Conservation (phyloP, 2,329 filamentous ascomycete species). For the Annulohypoxylon truncatum region DNA sequence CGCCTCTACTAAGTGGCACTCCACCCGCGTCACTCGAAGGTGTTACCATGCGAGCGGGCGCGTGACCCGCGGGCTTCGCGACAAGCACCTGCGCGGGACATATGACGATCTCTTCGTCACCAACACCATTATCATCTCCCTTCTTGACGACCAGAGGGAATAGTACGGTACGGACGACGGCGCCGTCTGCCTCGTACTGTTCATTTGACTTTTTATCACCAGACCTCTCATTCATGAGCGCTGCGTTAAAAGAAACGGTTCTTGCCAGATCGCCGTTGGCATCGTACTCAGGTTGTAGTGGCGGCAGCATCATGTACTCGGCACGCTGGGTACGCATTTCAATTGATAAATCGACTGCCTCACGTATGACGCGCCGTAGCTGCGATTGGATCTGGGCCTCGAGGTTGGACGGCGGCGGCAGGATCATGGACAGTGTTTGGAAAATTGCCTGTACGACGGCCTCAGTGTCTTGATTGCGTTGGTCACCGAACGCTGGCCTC, state of each 20-base stretch:
- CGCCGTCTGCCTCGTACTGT: constrained; percentile 79
- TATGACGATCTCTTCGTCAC: constrained; percentile 94
- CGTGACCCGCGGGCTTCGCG: constrained; percentile 60
- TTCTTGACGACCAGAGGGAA: constrained; percentile 98
- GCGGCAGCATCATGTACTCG: constrained; percentile 98
- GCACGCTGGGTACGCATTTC: constrained; percentile 98
- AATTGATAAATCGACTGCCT: constrained; percentile 89
- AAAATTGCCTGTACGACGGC: constrained; percentile 95
- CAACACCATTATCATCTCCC: constrained; percentile 86
- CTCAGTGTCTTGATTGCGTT: constrained; percentile 90
- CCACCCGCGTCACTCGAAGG: constrained; percentile 66
- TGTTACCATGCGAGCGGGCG: constrained; percentile 54
- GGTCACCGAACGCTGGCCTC: constrained; percentile 80
- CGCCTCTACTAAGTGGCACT: constrained; percentile 51
- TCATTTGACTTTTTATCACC: constrained; percentile 77
- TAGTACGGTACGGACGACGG: constrained; percentile 89
- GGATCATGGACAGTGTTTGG: constrained; percentile 82
- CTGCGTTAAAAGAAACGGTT: constrained; percentile 90
- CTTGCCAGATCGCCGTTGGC: constrained; percentile 88
- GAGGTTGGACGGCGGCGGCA: constrained; percentile 86
- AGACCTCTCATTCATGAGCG: constrained; percentile 93
- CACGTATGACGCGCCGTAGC: constrained; percentile 85
- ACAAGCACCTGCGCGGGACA: constrained; percentile 95
- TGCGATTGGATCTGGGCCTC: constrained; percentile 85
- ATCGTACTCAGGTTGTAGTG: constrained; percentile 94